Evolutionary conservation across 441 rosid genomes (phyloP).

Genomic region (Pelargonium citronellum): DNA sequence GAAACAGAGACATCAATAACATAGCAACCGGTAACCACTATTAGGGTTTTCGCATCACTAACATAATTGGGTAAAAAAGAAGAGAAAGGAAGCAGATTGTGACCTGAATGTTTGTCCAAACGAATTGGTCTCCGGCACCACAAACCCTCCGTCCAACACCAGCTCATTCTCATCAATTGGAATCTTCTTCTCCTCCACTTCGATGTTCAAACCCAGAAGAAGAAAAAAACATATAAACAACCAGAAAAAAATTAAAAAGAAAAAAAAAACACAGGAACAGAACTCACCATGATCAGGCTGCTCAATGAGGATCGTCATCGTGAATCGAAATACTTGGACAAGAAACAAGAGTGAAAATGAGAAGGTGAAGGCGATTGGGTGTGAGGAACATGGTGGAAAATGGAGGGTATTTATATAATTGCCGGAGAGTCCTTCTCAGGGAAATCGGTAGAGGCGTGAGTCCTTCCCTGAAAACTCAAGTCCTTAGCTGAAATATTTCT

Average conservation of each 20-base stretch:
- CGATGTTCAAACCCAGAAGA: background rate
- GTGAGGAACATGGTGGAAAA: background rate
- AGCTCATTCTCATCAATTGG: constrained; percentile 10
- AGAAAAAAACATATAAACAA: too few species aligned
- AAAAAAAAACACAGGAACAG: background rate
- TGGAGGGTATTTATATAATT: constrained; percentile 9
- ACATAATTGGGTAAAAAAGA: too few species aligned
- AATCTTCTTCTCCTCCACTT: constrained; percentile 3
- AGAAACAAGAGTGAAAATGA: background rate
- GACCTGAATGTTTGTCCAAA: constrained; percentile 18
- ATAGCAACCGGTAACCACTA: too few species aligned
- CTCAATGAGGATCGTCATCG: constrained; percentile 21
- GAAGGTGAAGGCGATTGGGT: background rate
- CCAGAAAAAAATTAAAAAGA: background rate
- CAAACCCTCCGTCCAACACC: constrained; percentile 15
- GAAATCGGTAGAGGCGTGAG: background rate
- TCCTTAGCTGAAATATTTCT: background rate
- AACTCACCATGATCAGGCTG: constrained; percentile 6
- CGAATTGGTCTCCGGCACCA: constrained; percentile 11
- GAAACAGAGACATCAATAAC: background rate
- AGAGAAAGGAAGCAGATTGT: background rate
- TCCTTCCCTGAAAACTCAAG: background rate
- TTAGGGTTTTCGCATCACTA: too few species aligned
- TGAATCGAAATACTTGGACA: background rate
- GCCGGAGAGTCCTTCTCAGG: constrained; percentile 9